A percentile compares a stretch with the other conserved stretches of the same genome.
These are phyloP conservation scores for Neoscytalidium dimidiatum DNA, from an alignment of 2,329 filamentous ascomycete genomes.

Conservation along the genomic window DNA sequence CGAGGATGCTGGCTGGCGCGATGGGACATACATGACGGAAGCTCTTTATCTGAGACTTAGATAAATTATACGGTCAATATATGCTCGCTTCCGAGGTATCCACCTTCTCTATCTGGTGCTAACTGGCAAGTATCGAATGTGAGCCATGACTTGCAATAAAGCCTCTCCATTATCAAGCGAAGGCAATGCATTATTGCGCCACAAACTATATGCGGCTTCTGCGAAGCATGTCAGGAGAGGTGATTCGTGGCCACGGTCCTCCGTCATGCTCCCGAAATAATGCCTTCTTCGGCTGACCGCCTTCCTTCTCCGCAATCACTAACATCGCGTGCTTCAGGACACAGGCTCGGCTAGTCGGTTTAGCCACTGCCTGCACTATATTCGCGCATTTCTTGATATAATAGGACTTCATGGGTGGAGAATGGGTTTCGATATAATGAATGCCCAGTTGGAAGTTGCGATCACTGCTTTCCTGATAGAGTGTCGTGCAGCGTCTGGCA, in stretches of 20 bases:
- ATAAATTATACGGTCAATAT: not conserved
- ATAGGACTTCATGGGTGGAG: not conserved
- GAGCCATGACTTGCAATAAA: not conserved
- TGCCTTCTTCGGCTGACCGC: not conserved
- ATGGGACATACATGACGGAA: conserved; percentile 13
- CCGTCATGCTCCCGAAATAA: not conserved
- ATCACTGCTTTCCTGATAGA: not conserved
- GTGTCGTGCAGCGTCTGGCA: not conserved
- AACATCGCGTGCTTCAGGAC: not conserved
- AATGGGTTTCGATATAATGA: conserved; percentile 6
- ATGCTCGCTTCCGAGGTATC: not conserved
- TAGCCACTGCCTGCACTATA: not conserved
- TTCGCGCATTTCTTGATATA: not conserved
- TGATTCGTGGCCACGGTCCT: not conserved
- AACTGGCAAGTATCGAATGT: not conserved
- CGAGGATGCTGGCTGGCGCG: conserved; percentile 23
- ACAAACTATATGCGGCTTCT: not conserved
- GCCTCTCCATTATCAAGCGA: not conserved
- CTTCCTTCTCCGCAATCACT: not conserved
- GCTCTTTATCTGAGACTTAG: not conserved
- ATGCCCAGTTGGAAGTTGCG: not conserved
- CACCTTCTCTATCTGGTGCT: not conserved
- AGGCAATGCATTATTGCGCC: not conserved
- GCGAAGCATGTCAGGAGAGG: not conserved
- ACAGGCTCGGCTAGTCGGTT: not conserved